phyloP scores from a whole-genome alignment of 2,329 filamentous ascomycete species.

The Alternaria triticimaculans region DNA sequence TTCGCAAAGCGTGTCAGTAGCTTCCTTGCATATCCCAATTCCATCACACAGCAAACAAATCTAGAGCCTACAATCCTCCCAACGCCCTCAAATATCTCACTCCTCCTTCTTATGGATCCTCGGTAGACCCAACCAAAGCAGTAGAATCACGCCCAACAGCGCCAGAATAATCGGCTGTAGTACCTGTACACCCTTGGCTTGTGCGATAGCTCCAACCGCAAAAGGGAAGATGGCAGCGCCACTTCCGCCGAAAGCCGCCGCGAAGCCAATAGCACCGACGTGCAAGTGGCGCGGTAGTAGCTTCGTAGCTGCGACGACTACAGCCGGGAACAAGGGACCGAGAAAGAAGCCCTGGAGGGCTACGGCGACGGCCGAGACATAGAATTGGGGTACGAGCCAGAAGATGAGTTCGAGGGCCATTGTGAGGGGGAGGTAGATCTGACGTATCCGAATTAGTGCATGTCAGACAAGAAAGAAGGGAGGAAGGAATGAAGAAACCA shows the following conservation, averaged over 20 bases:
- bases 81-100: slow-evolving; percentile 8
- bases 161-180: slow-evolving; percentile 66
- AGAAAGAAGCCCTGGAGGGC: slow-evolving; percentile 79
- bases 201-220: slow-evolving; percentile 71
- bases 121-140: slow-evolving; percentile 60
- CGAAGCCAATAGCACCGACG: slow-evolving; percentile 81
- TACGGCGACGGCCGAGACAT: slow-evolving; percentile 75
- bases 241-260: slow-evolving; percentile 75
- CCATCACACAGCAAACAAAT: not conserved
- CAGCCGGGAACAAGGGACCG: slow-evolving; percentile 79
- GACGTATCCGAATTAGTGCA: not conserved
- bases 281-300: slow-evolving; percentile 76
- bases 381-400: slow-evolving; percentile 81
- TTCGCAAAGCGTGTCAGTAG: not conserved
- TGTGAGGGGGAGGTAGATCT: slow-evolving; percentile 68
- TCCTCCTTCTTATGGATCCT: slow-evolving; percentile 54
- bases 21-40: not conserved
- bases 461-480: not conserved
- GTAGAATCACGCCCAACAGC: slow-evolving; percentile 58
- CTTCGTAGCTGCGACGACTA: slow-evolving; percentile 75
- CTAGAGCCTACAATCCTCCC: not conserved
- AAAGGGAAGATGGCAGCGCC: slow-evolving; percentile 73
- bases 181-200: slow-evolving; percentile 65
- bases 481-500: not conserved
- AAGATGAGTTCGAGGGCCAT: slow-evolving; percentile 74